phyloP scores from a whole-genome alignment of 768 basidiomycete genomes.

The Rhizopogon rudus region DNA sequence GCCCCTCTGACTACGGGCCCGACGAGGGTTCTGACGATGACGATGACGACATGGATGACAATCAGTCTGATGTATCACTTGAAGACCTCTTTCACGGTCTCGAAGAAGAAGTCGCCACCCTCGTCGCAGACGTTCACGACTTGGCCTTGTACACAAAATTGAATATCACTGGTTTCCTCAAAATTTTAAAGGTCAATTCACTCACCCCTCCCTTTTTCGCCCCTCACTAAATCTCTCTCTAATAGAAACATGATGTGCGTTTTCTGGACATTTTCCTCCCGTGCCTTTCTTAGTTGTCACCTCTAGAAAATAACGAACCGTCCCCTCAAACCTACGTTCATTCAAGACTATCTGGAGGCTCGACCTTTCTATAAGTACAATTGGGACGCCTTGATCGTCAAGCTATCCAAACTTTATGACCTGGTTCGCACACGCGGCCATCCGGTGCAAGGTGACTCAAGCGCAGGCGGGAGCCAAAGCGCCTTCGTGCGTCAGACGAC shows the following conservation, averaged over 20 bases:
- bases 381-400: slow-evolving; percentile 94
- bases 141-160: slow-evolving; percentile 92
- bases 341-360: slow-evolving; percentile 88
- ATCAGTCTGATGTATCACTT: slow-evolving; percentile 63
- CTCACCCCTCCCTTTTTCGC: background rate
- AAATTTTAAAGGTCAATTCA: slow-evolving; percentile 80
- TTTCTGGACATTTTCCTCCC: background rate
- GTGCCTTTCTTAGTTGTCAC: slow-evolving; percentile 1
- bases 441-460: slow-evolving; percentile 89
- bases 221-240: slow-evolving; percentile 2
- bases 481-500: slow-evolving; percentile 99
- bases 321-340: slow-evolving; percentile 80
- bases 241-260: slow-evolving; percentile 88
- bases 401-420: slow-evolving; percentile 91
- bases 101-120: slow-evolving; percentile 91
- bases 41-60: slow-evolving; percentile 39
- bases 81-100: slow-evolving; percentile 84
- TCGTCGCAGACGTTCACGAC: slow-evolving; percentile 92
- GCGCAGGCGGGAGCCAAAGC: slow-evolving; percentile 92
- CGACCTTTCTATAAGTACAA: slow-evolving; percentile 97
- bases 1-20: slow-evolving; percentile 38
- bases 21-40: slow-evolving; percentile 69
- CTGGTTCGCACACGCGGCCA: slow-evolving; percentile 94
- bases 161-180: slow-evolving; percentile 98
- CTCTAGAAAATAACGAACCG: slow-evolving; percentile 87